Conservation (phyloP, 2,329 filamentous ascomycete species). For the Fusarium beomiforme region DNA sequence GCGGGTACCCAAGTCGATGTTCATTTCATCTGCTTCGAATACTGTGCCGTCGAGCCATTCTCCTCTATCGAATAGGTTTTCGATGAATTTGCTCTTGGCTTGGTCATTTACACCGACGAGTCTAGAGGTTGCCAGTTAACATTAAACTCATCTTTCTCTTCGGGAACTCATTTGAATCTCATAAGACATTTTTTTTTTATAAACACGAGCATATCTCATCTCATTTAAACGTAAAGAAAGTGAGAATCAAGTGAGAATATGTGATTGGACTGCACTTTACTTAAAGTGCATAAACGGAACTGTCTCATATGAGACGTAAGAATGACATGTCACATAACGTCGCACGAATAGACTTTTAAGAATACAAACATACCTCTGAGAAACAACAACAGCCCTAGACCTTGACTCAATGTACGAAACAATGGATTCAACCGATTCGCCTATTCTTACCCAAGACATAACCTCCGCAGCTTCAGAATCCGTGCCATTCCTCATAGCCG, state of each 20-base stretch:
- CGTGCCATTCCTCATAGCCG: conserved; percentile 6
- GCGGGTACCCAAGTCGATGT: neutral
- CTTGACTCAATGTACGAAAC: conserved; percentile 18
- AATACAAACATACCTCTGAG: neutral
- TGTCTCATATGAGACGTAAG: neutral
- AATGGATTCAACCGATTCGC: conserved; percentile 9
- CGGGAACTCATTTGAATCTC: too few species aligned
- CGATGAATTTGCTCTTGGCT: conserved; percentile 11
- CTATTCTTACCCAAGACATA: conserved; percentile 23
- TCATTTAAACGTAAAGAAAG: neutral
- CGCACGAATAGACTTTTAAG: neutral
- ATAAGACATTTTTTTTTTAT: too few species aligned
- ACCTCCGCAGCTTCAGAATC: conserved; percentile 19
- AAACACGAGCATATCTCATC: too few species aligned
- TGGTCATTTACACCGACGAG: neutral
- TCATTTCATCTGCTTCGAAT: neutral
- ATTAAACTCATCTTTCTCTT: neutral
- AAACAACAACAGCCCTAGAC: neutral
- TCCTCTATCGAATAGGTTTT: conserved; percentile 10
- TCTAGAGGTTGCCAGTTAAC: neutral
- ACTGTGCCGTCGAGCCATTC: conserved; percentile 7
- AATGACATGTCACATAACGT: neutral
- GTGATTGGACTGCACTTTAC: neutral
- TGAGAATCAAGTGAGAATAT: neutral
- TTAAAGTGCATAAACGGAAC: neutral